These are phyloP conservation scores for Rhynchospora tenuis DNA, from an alignment of 176 grass and related monocot genomes.

Conservation along the genomic window DNA sequence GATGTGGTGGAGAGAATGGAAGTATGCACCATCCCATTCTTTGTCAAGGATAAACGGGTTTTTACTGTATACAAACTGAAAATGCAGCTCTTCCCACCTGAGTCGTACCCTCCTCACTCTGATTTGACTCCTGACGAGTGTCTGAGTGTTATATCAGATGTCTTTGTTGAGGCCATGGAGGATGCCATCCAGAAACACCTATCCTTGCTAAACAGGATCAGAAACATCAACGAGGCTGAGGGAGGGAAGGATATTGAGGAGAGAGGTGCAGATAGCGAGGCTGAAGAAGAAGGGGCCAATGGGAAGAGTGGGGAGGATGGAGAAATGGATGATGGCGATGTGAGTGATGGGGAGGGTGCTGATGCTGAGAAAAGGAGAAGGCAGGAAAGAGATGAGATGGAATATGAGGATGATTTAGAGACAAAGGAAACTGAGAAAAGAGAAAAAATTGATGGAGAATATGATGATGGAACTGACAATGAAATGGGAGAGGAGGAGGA, in stretches of 20 bases:
- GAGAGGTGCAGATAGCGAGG: slow-evolving; percentile 25
- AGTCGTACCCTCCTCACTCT: slow-evolving; percentile 35
- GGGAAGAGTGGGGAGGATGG: slow-evolving; percentile 25
- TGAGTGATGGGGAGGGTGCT: slow-evolving; percentile 58
- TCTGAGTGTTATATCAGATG: slow-evolving; percentile 31
- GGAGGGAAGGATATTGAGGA: slow-evolving; percentile 37
- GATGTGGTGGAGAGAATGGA: slow-evolving; percentile 70
- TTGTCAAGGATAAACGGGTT: slow-evolving; percentile 46
- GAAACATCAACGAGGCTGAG: slow-evolving; percentile 44
- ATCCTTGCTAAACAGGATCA: slow-evolving; percentile 61
- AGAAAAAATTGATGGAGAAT: slow-evolving; percentile 42
- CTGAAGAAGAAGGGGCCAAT: slow-evolving; percentile 28
- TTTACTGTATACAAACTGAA: slow-evolving; percentile 68
- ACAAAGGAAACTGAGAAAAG: slow-evolving; percentile 21
- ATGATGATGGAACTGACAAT: slow-evolving; percentile 32
- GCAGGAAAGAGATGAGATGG: slow-evolving; percentile 69
- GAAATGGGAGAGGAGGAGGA: slow-evolving; percentile 43
- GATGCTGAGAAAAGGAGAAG: slow-evolving; percentile 57
- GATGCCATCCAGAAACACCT: slow-evolving; percentile 72
- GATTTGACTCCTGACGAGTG: slow-evolving; percentile 55
- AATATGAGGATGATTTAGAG: slow-evolving; percentile 69
- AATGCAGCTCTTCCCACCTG: slow-evolving; percentile 57
- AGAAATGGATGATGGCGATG: slow-evolving; percentile 48
- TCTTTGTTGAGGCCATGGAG: slow-evolving; percentile 81
- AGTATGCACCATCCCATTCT: slow-evolving; percentile 74